Evolutionary conservation across 441 rosid species (phyloP).

Genomic region (Adansonia gregorii): DNA sequence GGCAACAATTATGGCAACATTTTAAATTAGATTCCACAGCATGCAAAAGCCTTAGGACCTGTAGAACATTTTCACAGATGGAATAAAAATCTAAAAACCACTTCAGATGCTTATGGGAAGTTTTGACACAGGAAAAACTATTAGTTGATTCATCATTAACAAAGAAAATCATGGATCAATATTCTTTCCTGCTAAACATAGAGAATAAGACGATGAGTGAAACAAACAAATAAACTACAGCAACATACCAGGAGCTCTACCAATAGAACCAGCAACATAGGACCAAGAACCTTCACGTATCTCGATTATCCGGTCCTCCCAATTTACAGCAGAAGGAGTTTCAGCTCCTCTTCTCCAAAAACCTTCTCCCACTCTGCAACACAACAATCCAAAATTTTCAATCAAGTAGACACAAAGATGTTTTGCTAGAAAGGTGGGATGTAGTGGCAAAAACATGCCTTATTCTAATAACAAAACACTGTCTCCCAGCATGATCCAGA

Average conservation of each 20-base stretch:
- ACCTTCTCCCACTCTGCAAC: constrained; percentile 69
- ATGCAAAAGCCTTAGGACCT: background rate
- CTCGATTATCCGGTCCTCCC: constrained; percentile 78
- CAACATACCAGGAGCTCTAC: constrained; percentile 87
- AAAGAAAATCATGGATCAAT: background rate
- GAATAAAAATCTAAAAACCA: background rate
- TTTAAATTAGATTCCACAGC: constrained; percentile 19
- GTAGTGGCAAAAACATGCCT: constrained; percentile 44
- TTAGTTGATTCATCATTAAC: background rate
- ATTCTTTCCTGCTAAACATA: background rate
- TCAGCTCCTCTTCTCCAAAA: constrained; percentile 88
- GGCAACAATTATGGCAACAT: constrained; percentile 39
- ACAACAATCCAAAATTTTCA: constrained; percentile 9
- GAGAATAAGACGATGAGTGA: background rate
- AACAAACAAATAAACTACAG: background rate
- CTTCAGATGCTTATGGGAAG: background rate
- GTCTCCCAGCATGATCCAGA: constrained; percentile 87
- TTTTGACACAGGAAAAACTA: background rate
- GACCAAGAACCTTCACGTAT: constrained; percentile 92
- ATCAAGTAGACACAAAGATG: background rate
- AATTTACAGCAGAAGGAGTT: constrained; percentile 63
- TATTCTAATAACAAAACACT: constrained; percentile 74
- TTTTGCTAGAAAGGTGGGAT: background rate
- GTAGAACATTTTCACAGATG: background rate
- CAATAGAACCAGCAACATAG: constrained; percentile 80